Evolutionary conservation across 169 alveolate genomes (phyloP).

Genomic region (Cryptosporidium andersoni): DNA sequence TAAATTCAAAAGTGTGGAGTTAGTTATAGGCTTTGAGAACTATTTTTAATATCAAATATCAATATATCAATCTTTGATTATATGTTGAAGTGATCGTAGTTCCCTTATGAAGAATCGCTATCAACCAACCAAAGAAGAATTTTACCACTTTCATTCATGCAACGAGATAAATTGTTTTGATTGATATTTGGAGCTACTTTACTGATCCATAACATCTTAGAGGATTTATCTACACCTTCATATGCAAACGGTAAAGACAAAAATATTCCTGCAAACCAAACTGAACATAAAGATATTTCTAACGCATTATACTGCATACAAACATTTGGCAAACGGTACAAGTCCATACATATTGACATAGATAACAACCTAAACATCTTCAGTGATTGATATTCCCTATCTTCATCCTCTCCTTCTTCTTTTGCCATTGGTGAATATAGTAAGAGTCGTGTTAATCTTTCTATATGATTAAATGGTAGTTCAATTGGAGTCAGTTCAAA

Average conservation of each 20-base stretch:
- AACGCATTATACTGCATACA: constrained; percentile 37
- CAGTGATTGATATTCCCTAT: constrained; percentile 14
- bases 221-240: not conserved
- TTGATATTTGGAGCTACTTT: constrained; percentile 33
- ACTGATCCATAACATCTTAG: constrained; percentile 25
- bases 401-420: constrained; percentile 4
- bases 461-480: constrained; percentile 47
- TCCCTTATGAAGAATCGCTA: constrained; percentile 52
- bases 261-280: constrained; percentile 58
- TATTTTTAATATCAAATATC: not conserved
- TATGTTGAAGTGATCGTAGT: not conserved
- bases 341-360: constrained; percentile 31
- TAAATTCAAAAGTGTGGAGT: not conserved
- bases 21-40: not conserved
- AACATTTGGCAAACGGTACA: constrained; percentile 52
- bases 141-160: constrained; percentile 62
- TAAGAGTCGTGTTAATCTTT: constrained; percentile 27
- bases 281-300: constrained; percentile 53
- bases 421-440: constrained; percentile 27
- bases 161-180: constrained; percentile 5
- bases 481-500: constrained; percentile 49
- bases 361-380: constrained; percentile 57
- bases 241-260: constrained; percentile 61
- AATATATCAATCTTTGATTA: not conserved
- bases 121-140: constrained; percentile 35